Base-by-base conservation (phyloP, 257 asterid species). In the Fraxinus cuspidata region DNA sequence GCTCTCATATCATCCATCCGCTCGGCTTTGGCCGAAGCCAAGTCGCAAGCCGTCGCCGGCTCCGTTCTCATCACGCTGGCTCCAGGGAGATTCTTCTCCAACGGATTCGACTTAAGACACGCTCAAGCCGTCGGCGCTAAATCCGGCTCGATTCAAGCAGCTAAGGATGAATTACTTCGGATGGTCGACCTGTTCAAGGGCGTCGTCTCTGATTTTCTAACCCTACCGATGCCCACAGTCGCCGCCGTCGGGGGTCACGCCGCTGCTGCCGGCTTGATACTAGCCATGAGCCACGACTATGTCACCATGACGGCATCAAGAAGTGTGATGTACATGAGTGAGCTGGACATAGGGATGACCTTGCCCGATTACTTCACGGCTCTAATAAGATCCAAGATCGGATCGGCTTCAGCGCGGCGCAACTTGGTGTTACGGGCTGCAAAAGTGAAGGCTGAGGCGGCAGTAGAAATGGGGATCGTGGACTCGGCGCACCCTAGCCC, bases 241-340 rank as follows among this genome's bases (percentile, higher is more conserved):
- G 97, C 97, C 23, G 93, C 96, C 77, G 86, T 93, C 72, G 89
- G 90, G 19, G 97, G 98, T 1, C 98, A 93, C 78, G 98, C 98
- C 1, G 94, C 97, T 16, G 98, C 94, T 29, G 92, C 97, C 18
- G 98, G 98, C 27, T 16, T 93, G 79, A 47, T 88, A 70, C 69
- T 93, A 6, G 97, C 96, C n/a, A 75, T 90, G 87, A 75, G 88
- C 79, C 96, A 93, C 74, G 98, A 93, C 53, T 93, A 93, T 64
- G 78, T 88, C 18, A 42, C 82, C 40, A 93, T 93, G 98, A 87
- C 89, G 77, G 78, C 90, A 7, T 85, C 87, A 70, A 88, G 81
- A 73, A 86, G 87, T 1, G 92, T 93, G 74, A 25, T 91, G 84
- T 93, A 93, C 84, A 88, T 93, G 97, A 93, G 97, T 73, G 98